phyloP scores from a whole-genome alignment of 2,329 filamentous ascomycete species.

The Canariomyces notabilis region DNA sequence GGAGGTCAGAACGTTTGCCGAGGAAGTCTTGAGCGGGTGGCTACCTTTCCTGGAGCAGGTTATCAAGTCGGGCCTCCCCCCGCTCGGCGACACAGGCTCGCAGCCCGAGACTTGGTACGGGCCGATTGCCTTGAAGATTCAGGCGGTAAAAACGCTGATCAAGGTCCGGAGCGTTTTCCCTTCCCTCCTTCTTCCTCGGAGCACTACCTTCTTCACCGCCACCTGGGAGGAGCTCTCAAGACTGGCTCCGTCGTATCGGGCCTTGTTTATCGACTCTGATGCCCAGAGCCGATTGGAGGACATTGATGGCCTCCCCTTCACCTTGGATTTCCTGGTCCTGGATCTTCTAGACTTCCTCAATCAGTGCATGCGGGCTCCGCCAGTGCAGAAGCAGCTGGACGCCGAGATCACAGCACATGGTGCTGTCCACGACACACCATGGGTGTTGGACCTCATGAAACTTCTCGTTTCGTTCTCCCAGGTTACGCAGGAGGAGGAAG shows the following conservation, averaged over 20 bases:
- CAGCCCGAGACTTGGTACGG: slow-evolving; percentile 72
- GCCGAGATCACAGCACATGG: slow-evolving; percentile 62
- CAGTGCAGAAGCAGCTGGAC: slow-evolving; percentile 85
- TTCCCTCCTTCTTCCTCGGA: slow-evolving; percentile 74
- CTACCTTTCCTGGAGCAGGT: slow-evolving; percentile 81
- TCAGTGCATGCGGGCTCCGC: slow-evolving; percentile 79
- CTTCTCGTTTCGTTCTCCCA: slow-evolving; percentile 80
- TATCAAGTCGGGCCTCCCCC: slow-evolving; percentile 70
- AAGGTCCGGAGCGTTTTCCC: slow-evolving; percentile 83
- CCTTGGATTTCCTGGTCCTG: slow-evolving; percentile 84
- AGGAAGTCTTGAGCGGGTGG: slow-evolving; percentile 79
- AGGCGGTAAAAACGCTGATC: slow-evolving; percentile 90
- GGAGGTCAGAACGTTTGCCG: slow-evolving; percentile 83
- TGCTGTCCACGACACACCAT: slow-evolving; percentile 60
- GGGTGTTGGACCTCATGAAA: slow-evolving; percentile 85
- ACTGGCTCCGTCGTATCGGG: slow-evolving; percentile 67
- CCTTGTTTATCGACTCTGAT: slow-evolving; percentile 81
- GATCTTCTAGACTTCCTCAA: slow-evolving; percentile 96
- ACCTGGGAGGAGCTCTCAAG: slow-evolving; percentile 83
- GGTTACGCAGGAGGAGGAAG: slow-evolving; percentile 88
- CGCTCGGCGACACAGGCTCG: slow-evolving; percentile 48
- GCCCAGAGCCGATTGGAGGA: slow-evolving; percentile 86
- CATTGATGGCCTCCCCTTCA: slow-evolving; percentile 86
- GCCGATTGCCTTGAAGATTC: slow-evolving; percentile 79
- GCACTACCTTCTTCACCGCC: slow-evolving; percentile 73